phyloP scores from a whole-genome alignment of 2,329 filamentous ascomycete genomes.

The Aaosphaeria pasadenensis region DNA sequence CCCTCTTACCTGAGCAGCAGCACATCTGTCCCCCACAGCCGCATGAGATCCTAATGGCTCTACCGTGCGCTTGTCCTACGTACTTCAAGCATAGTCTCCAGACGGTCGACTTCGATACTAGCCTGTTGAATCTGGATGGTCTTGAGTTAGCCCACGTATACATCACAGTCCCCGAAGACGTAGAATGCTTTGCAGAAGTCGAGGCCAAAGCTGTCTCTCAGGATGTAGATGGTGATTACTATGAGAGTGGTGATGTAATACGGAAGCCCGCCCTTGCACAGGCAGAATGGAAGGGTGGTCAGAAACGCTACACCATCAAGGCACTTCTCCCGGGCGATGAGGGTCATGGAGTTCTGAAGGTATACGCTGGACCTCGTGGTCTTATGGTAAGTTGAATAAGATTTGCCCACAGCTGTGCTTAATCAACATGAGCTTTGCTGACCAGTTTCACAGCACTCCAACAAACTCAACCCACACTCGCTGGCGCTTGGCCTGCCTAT shows the following conservation, averaged over 20 bases:
- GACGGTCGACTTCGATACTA: conserved; percentile 88
- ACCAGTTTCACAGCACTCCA: conserved; percentile 61
- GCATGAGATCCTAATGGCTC: conserved; percentile 78
- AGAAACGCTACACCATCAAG: conserved; percentile 92
- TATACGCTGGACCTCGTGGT: conserved; percentile 91
- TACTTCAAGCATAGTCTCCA: conserved; percentile 82
- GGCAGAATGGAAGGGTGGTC: conserved; percentile 82
- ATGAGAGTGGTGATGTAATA: conserved; percentile 84
- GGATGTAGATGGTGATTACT: conserved; percentile 86
- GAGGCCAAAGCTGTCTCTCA: conserved; percentile 77
- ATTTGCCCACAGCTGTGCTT: background rate
- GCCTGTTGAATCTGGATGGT: conserved; percentile 78
- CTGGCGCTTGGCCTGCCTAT: conserved; percentile 88
- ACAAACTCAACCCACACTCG: conserved; percentile 92
- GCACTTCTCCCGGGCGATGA: conserved; percentile 89
- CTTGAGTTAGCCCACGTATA: conserved; percentile 91
- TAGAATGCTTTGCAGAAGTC: conserved; percentile 90
- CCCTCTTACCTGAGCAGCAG: conserved; percentile 81
- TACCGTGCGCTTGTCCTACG: conserved; percentile 81
- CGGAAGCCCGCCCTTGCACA: conserved; percentile 86
- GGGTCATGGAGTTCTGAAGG: conserved; percentile 79
- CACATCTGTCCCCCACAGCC: conserved; percentile 88
- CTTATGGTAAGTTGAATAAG: conserved; percentile 62
- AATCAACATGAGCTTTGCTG: background rate
- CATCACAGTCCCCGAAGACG: conserved; percentile 80